Evolutionary conservation across 2,329 filamentous ascomycete genomes (phyloP).

Genomic region (Coniella vitis): DNA sequence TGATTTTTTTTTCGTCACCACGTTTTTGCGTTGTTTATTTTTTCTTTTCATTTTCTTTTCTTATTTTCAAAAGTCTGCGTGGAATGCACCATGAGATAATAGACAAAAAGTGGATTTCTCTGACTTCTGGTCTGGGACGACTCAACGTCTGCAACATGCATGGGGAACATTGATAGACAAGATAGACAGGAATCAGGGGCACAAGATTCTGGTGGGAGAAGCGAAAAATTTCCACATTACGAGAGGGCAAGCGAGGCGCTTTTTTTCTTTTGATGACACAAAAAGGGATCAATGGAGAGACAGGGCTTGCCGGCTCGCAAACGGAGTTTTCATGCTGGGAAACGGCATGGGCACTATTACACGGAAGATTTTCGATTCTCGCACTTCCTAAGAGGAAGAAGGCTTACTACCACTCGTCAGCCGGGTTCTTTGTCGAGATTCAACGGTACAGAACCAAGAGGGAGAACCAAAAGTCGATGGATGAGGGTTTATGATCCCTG

Average conservation of each 20-base stretch:
- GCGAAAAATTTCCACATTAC: slow-evolving; percentile 14
- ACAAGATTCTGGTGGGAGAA: slow-evolving; percentile 16
- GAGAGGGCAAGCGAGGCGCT: slow-evolving; percentile 14
- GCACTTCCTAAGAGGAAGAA: slow-evolving; percentile 16
- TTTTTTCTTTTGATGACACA: slow-evolving; percentile 11
- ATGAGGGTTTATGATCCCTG: slow-evolving; percentile 6
- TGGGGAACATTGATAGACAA: slow-evolving; percentile 18
- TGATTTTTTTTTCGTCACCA: slow-evolving; percentile 19
- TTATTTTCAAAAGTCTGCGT: slow-evolving; percentile 19
- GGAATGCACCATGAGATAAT: slow-evolving; percentile 34
- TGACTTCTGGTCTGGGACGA: slow-evolving; percentile 41
- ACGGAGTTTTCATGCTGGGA: slow-evolving; percentile 13
- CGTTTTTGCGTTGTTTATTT: slow-evolving; percentile 15
- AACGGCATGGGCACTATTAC: slow-evolving; percentile 11
- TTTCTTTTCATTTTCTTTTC: slow-evolving; percentile 18
- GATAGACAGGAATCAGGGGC: slow-evolving; percentile 17
- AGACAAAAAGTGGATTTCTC: slow-evolving; percentile 64
- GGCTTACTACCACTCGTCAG: slow-evolving; percentile 12
- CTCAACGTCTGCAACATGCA: slow-evolving; percentile 16
- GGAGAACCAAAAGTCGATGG: neutral
- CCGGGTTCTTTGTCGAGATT: slow-evolving; percentile 13
- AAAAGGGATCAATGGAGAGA: slow-evolving; percentile 14
- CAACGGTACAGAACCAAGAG: neutral
- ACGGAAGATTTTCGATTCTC: slow-evolving; percentile 11
- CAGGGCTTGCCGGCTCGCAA: slow-evolving; percentile 12